These are phyloP conservation scores for Ophiostoma piceae DNA, from an alignment of 2,329 filamentous ascomycete genomes.

Conservation along the genomic window DNA sequence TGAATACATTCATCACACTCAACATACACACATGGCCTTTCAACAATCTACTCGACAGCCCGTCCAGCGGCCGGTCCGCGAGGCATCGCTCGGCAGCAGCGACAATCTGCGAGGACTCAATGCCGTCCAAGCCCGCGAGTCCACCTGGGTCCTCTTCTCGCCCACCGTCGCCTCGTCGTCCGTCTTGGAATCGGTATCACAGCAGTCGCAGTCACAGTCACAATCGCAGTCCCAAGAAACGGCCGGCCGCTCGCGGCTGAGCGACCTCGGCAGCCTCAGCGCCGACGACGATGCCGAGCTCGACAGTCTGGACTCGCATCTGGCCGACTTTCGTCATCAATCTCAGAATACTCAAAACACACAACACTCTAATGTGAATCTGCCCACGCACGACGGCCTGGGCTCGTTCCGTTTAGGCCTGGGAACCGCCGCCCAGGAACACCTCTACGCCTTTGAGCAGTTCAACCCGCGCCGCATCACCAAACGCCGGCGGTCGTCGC, in stretches of 20 bases:
- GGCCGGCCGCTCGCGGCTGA: slow-evolving; percentile 65
- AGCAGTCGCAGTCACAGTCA: slow-evolving; percentile 50
- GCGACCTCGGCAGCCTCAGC: slow-evolving; percentile 75
- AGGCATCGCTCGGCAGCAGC: slow-evolving; percentile 19
- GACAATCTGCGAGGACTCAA: slow-evolving; percentile 15
- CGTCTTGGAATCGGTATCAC: slow-evolving; percentile 58
- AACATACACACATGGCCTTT: slow-evolving; percentile 26
- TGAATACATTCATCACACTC: background rate
- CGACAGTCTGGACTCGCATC: slow-evolving; percentile 86
- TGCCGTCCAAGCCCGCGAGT: slow-evolving; percentile 31
- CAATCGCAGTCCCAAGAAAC: slow-evolving; percentile 48
- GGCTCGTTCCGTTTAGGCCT: slow-evolving; percentile 65
- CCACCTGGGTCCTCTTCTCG: slow-evolving; percentile 95
- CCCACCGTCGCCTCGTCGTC: slow-evolving; percentile 65
- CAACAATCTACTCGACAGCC: slow-evolving; percentile 39
- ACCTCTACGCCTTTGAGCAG: slow-evolving; percentile 82
- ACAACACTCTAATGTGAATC: slow-evolving; percentile 31
- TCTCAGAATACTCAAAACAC: background rate
- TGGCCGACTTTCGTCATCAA: slow-evolving; percentile 70
- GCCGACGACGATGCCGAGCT: slow-evolving; percentile 63
- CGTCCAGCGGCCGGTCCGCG: slow-evolving; percentile 44
- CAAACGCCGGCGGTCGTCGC: slow-evolving; percentile 48
- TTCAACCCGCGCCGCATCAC: slow-evolving; percentile 66
- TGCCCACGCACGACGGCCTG: slow-evolving; percentile 89
- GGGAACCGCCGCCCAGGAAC: slow-evolving; percentile 62